These are phyloP conservation scores for Curvularia hawaiiensis DNA, from an alignment of 2,329 filamentous ascomycete species.

Conservation along the genomic window DNA sequence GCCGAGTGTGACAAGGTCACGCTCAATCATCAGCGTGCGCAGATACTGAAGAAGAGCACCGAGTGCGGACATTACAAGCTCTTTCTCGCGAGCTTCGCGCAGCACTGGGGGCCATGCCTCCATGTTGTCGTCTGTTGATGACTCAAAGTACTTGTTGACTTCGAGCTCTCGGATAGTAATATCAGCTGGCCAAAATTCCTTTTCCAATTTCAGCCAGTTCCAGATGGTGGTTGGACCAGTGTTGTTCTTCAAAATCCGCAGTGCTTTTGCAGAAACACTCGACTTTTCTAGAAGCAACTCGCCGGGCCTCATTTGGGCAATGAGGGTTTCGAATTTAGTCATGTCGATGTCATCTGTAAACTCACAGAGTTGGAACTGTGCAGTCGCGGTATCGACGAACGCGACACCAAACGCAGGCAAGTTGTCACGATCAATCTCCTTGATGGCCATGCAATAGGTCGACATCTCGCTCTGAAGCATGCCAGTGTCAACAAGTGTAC, in stretches of 20 bases:
- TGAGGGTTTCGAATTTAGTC: constrained; percentile 96
- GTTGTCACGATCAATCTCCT: constrained; percentile 69
- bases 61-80: constrained; percentile 86
- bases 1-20: constrained; percentile 82
- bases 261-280: constrained; percentile 80
- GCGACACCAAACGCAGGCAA: constrained; percentile 86
- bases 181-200: constrained; percentile 91
- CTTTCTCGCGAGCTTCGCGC: constrained; percentile 73
- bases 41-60: constrained; percentile 90
- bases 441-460: constrained; percentile 94
- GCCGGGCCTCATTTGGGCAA: constrained; percentile 87
- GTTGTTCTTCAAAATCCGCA: constrained; percentile 95
- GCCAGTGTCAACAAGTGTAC: constrained; percentile 90
- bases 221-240: constrained; percentile 91
- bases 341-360: constrained; percentile 91
- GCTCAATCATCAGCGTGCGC: constrained; percentile 81
- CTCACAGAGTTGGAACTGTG: constrained; percentile 90
- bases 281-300: constrained; percentile 88
- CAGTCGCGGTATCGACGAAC: constrained; percentile 94
- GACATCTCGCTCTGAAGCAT: constrained; percentile 99
- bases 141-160: constrained; percentile 77
- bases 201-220: constrained; percentile 86
- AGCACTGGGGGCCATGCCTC: constrained; percentile 81
- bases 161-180: constrained; percentile 81
- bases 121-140: constrained; percentile 60